Percentiles rank a stretch among this genome's conserved stretches.
These are phyloP conservation scores for Schwanniomyces yamadae DNA, from an alignment of 805 yeast species.

Conservation along the genomic window DNA sequence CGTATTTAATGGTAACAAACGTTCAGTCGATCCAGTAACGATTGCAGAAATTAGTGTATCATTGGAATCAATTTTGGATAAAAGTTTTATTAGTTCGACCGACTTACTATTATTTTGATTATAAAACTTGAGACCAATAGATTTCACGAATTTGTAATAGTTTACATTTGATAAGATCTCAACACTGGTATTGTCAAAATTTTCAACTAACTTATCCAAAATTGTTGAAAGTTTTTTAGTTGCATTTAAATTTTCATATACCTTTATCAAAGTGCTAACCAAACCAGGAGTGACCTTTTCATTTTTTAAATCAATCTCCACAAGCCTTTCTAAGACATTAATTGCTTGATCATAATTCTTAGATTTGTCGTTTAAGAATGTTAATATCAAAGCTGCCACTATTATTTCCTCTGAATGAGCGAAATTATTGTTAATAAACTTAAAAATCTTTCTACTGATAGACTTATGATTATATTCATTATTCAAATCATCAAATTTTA, in stretches of 20 bases:
- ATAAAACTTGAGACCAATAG: conserved; percentile 30
- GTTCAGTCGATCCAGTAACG: conserved; percentile 16
- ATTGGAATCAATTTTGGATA: conserved; percentile 16
- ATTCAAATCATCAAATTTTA: conserved; percentile 26
- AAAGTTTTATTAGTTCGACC: conserved; percentile 19
- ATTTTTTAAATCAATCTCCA: conserved; percentile 11
- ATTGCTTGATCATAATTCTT: conserved; percentile 30
- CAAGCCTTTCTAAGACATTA: conserved; percentile 33
- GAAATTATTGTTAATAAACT: conserved; percentile 13
- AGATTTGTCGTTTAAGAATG: conserved; percentile 21
- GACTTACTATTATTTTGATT: conserved; percentile 15
- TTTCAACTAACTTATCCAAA: conserved; percentile 14
- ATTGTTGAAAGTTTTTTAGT: conserved; percentile 26
- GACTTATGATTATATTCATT: conserved; percentile 11
- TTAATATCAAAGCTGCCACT: conserved; percentile 29
- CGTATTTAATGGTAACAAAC: conserved; percentile 22
- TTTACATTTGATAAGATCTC: conserved; percentile 10
- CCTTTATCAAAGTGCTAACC: conserved; percentile 46
- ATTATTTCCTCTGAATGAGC: conserved; percentile 11
- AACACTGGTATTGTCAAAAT: conserved; percentile 7
- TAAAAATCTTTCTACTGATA: conserved; percentile 22
- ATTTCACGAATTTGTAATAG: conserved; percentile 27
- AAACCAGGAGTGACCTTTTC: conserved; percentile 47
- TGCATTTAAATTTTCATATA: conserved; percentile 48
- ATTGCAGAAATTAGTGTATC: conserved; percentile 26